These are phyloP conservation scores for Neurospora africana DNA, from an alignment of 495 filamentous ascomycete genomes.

Conservation along the genomic window DNA sequence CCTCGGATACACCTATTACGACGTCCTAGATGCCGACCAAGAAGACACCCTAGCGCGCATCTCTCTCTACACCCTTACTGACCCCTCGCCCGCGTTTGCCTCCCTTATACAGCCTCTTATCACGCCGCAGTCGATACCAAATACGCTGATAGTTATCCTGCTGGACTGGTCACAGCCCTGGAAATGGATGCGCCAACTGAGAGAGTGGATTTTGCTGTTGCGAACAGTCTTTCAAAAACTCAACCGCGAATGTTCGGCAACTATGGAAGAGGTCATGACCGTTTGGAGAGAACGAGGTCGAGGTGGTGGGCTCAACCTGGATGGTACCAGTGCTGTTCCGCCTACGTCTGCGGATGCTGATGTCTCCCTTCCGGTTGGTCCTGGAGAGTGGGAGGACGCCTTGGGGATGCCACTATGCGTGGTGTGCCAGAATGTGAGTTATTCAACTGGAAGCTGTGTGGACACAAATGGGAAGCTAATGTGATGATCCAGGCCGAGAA, in stretches of 20 bases:
- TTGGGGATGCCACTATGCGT: slow-evolving; percentile 84
- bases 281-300: slow-evolving; percentile 49
- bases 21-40: slow-evolving; percentile 89
- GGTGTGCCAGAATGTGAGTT: slow-evolving; percentile 80
- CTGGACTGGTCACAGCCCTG: slow-evolving; percentile 90
- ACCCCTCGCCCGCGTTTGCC: slow-evolving; percentile 71
- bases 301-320: slow-evolving; percentile 39
- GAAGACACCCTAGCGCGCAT: slow-evolving; percentile 92
- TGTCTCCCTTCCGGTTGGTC: slow-evolving; percentile 68
- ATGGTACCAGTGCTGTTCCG: slow-evolving; percentile 32
- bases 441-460: not conserved
- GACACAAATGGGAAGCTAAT: slow-evolving; percentile 14
- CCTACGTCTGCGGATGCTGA: slow-evolving; percentile 38
- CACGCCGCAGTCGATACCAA: slow-evolving; percentile 73
- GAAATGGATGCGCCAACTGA: slow-evolving; percentile 79
- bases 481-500: slow-evolving; percentile 57
- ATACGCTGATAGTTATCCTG: slow-evolving; percentile 78
- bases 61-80: slow-evolving; percentile 78
- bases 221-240: slow-evolving; percentile 64
- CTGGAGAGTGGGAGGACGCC: slow-evolving; percentile 89
- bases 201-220: slow-evolving; percentile 78
- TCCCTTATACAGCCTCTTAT: slow-evolving; percentile 77
- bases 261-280: slow-evolving; percentile 74
- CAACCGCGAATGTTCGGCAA: slow-evolving; percentile 63
- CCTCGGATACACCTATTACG: slow-evolving; percentile 88